A percentile compares a stretch with the other conserved stretches of the same genome.
Evolutionary conservation across 345 rosid genomes (phyloP).

Genomic region (Balakata baccata): DNA sequence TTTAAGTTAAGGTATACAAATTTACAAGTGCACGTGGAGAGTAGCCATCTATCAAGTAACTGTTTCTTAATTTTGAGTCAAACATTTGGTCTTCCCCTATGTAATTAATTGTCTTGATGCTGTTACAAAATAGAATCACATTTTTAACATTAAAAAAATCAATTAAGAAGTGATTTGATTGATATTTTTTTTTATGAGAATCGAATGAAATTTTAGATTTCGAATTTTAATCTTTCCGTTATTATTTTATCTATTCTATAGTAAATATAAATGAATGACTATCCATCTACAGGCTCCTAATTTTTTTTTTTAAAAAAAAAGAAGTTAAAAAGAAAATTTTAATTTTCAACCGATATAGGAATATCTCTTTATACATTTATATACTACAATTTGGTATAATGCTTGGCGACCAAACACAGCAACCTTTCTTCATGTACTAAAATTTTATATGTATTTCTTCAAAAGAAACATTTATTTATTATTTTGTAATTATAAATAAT

Average conservation of each 20-base stretch:
- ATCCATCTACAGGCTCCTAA: too few relatives aligned
- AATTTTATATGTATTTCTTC: too few relatives aligned
- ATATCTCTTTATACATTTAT: not conserved
- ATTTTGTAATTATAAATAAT: too few relatives aligned
- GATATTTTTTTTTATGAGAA: not conserved
- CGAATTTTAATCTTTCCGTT: too few relatives aligned
- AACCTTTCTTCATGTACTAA: not conserved
- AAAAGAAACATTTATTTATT: too few relatives aligned
- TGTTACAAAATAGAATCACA: not conserved
- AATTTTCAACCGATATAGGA: not conserved
- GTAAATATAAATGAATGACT: too few relatives aligned
- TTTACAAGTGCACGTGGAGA: conserved; percentile 28
- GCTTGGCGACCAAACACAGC: conserved; percentile 17
- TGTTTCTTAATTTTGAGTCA: not conserved
- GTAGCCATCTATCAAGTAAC: not conserved
- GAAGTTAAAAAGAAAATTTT: too few relatives aligned
- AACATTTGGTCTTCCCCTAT: not conserved
- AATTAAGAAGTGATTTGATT: not conserved
- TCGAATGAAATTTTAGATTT: not conserved
- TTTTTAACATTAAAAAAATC: too few relatives aligned
- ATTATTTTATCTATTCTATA: too few relatives aligned
- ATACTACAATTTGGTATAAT: not conserved
- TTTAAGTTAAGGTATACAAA: conserved; percentile 1
- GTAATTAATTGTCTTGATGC: not conserved
- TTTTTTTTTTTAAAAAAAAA: too few relatives aligned